Evolutionary conservation across 169 alveolate species (phyloP), one percentile per base, ranked within the genome.

Genomic region (Hepatocystis sp.): DNA sequence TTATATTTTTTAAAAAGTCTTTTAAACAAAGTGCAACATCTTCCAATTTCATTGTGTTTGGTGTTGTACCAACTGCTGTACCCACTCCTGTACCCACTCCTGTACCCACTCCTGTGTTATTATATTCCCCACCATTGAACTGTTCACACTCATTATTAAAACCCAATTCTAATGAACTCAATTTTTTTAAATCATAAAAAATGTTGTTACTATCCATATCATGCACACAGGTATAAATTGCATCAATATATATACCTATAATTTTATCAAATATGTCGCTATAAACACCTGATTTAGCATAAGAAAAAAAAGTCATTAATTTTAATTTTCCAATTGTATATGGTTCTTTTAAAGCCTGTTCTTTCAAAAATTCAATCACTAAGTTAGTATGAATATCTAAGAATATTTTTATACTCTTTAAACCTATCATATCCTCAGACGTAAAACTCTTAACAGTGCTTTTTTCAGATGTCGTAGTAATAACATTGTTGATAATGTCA

Each of bases 341-440:
- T 2, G 89, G 89, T 5, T 66, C 67, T 25, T 11, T 44, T 34
- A 81, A 81, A 7, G 67, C 89, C 3, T 51, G 34, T 11, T 30
- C 58, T 53, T 61, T 40, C 1, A 81, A 47, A 21, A 61, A 40
- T 32, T 60, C 81, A 15, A 81, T 36, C 0, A 81, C 89, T 55
- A 81, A 49, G 13, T 81, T 84, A 13, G 84, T 63, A 52, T 81
- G 89, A 25, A 49, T 67, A 81, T 81, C 25, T 51, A 81, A 44
- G 10, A 81, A 63, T 13, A 81, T 47, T 81, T 63, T 81, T 19
- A 81, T 81, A 42, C 89, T 63, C 56, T 49, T 81, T 51, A 60
- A 81, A 81, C 58, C 34, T 23, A 81, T 61, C 15, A 34, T 13
- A 40, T 81, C 64, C 8, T 81, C 46, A 27, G 66, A 60, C 2